phyloP scores from a whole-genome alignment of 306 rosid species.

The Rubus parviflorus region DNA sequence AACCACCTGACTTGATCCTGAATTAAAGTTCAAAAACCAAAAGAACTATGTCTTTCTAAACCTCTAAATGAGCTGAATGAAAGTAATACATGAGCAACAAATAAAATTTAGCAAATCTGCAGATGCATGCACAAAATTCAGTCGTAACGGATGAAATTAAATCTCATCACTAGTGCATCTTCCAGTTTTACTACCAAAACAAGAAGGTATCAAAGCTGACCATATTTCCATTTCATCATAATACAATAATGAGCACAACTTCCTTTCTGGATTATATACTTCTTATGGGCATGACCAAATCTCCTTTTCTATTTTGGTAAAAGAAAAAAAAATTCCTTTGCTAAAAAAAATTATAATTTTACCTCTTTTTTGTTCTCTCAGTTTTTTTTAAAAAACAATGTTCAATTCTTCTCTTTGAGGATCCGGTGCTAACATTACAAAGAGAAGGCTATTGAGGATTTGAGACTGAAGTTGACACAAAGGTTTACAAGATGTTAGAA shows the following conservation, averaged over 20 bases:
- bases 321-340: neutral
- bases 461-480: neutral
- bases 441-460: neutral
- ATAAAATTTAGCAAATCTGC: neutral
- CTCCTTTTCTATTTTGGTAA: neutral
- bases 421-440: neutral
- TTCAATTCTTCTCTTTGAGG: neutral
- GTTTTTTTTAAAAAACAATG: too few relatives aligned
- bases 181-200: neutral
- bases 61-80: neutral
- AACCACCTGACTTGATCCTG: neutral
- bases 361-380: neutral
- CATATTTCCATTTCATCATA: neutral
- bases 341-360: neutral
- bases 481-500: neutral
- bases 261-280: neutral
- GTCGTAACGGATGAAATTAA: conserved; percentile 1
- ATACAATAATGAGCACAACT: neutral
- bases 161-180: neutral
- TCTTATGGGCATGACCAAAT: neutral
- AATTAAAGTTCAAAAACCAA: neutral
- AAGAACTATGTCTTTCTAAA: neutral
- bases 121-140: neutral
- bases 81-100: neutral
- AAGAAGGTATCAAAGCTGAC: neutral